A percentile compares a stretch with the other conserved stretches of the same genome.
Conservation (phyloP, 139 green algal species). For the Medakamo hakoo region DNA sequence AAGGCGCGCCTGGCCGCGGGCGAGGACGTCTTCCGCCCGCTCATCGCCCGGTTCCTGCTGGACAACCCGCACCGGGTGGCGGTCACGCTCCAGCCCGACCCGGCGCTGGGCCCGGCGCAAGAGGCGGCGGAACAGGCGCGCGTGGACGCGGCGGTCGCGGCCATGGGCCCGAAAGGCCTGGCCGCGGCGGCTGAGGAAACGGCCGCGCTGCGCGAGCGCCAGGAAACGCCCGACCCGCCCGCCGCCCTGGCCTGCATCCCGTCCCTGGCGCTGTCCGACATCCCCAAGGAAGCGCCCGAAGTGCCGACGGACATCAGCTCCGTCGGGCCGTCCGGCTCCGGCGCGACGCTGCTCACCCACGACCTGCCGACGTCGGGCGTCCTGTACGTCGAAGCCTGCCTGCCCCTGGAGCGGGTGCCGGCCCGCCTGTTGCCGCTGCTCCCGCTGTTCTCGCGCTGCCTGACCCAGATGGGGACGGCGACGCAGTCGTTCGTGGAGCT, state of each 20-base stretch:
- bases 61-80: conserved; percentile 79
- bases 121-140: conserved; percentile 53
- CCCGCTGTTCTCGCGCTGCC: conserved; percentile 84
- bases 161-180: conserved; percentile 21
- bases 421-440: conserved; percentile 78
- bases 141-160: conserved; percentile 17
- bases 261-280: conserved; percentile 61
- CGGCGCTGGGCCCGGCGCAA: conserved; percentile 29
- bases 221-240: conserved; percentile 88
- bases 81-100: conserved; percentile 65
- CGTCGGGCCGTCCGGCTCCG: conserved; percentile 20
- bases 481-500: conserved; percentile 84
- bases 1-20: conserved; percentile 67
- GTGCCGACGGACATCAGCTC: conserved; percentile 55
- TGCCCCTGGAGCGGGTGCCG: conserved; percentile 54
- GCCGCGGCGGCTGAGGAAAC: conserved; percentile 45
- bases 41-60: conserved; percentile 80
- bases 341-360: conserved; percentile 69
- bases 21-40: conserved; percentile 79
- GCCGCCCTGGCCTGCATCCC: conserved; percentile 80
- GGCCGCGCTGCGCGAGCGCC: conserved; percentile 63
- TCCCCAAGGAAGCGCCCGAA: conserved; percentile 57
- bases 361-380: conserved; percentile 99
- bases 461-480: conserved; percentile 77
- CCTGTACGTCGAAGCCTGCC: conserved; percentile 73